phyloP scores from a whole-genome alignment of 345 rosid species.

The Arabidopsis arenosa region DNA sequence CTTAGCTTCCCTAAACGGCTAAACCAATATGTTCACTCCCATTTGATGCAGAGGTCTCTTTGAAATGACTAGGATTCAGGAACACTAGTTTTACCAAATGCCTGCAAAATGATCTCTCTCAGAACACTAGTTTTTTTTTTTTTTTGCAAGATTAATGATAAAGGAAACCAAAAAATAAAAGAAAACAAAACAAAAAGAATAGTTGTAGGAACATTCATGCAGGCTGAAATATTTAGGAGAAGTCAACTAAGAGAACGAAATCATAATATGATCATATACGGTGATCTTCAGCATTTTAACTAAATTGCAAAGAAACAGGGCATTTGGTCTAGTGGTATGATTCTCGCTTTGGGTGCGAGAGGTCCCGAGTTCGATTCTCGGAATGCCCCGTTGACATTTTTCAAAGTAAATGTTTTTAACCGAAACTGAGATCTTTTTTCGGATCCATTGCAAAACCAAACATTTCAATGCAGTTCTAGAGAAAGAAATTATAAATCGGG shows the following conservation, averaged over 20 bases:
- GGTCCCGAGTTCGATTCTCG: slow-evolving; percentile 78
- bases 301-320: slow-evolving; percentile 31
- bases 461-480: neutral
- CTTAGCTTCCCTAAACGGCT: slow-evolving; percentile 25
- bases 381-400: slow-evolving; percentile 54
- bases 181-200: no score
- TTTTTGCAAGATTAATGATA: no score
- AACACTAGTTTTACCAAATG: slow-evolving; percentile 58
- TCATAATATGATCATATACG: no score
- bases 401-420: no score
- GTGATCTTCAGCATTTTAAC: no score
- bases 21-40: slow-evolving; percentile 39
- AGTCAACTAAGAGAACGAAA: no score
- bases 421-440: slow-evolving; percentile 9
- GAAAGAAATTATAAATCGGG: neutral
- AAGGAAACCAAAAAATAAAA: no score
- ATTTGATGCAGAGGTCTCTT: slow-evolving; percentile 53
- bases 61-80: neutral
- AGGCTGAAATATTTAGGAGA: no score
- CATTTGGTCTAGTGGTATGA: slow-evolving; percentile 89
- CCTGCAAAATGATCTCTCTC: slow-evolving; percentile 74
- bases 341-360: slow-evolving; percentile 91
- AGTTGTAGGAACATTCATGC: no score
- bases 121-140: slow-evolving; percentile 23
- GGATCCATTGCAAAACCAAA: neutral